Evolutionary conservation across 1,284 basidiomycete genomes (phyloP), one percentile per base, ranked within the genome.

Genomic region (Exsudoporus floridanus): DNA sequence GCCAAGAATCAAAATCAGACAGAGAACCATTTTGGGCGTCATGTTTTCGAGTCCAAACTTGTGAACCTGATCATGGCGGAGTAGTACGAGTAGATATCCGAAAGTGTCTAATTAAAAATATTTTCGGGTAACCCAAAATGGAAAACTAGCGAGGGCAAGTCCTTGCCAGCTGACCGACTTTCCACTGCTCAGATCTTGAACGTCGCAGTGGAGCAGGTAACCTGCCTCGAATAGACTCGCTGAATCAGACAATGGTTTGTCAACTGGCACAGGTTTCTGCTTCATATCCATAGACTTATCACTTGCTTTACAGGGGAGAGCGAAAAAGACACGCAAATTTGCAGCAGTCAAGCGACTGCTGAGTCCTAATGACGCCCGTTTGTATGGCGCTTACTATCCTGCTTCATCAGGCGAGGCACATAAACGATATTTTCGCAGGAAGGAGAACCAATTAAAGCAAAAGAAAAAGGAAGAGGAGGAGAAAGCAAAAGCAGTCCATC

Each of bases 271-370:
- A 38, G 28, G 4, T 14, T 7, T 37, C 10, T 21, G 6, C 0
- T 37, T 13, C 7, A 13, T 25, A 13, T 25, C 28, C 6, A 44
- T 44, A 13, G 27, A 39, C 6, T 43, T 44, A 12, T 14, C 38
- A n/a, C 43, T 27, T 28, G 6, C 10, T 41, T 28, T 52, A 14
- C 56, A 94, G 95, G 92, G 86, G n/a, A 95, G 88, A 74, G 92
- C 92, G 46, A 94, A 93, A 71, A 94, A 93, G 72, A 95, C 94
- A 1, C 83, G 94, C 71, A 98, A 98, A 73, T 98, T 98, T 71
- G 95, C 94, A 5, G 77, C 87, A 7, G 94, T 97, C 42, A 99
- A 99, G 75, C 90, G 96, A 14, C 82, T 99, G 79, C 76, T 99
- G 59, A 96, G 94, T 68, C 95, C 97, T 0, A 93, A 89, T 63